These are phyloP conservation scores for Lumnitzera littorea DNA, from an alignment of 345 rosid species.

Conservation along the genomic window DNA sequence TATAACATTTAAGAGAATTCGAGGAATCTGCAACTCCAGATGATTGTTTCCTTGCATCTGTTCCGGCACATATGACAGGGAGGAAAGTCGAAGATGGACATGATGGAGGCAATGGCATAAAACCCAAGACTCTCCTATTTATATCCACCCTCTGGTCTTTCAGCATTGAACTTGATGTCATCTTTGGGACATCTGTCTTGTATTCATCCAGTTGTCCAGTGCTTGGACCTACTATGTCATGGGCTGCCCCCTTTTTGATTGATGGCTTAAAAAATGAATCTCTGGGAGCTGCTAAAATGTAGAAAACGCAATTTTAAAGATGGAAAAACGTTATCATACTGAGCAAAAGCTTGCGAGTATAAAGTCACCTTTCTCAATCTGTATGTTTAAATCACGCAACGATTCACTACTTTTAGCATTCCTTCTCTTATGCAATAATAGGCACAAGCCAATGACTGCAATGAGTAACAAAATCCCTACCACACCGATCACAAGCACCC, in stretches of 20 bases:
- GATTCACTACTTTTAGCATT: conserved; percentile 30
- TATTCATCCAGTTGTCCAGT: conserved; percentile 26
- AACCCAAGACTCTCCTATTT: conserved; percentile 9
- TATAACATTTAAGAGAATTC: conserved; percentile 40
- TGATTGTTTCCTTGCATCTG: conserved; percentile 11
- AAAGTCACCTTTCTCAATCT: conserved; percentile 41
- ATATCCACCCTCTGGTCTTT: conserved; percentile 16
- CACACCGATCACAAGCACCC: conserved; percentile 34
- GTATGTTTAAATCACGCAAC: conserved; percentile 18
- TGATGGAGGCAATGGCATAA: conserved; percentile 28
- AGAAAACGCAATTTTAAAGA: not conserved
- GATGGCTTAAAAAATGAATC: conserved; percentile 29
- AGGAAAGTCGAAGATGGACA: conserved; percentile 32
- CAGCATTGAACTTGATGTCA: conserved; percentile 23
- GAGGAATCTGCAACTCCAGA: conserved; percentile 25
- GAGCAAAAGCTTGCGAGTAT: conserved; percentile 5
- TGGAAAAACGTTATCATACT: not conserved
- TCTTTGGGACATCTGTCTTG: conserved; percentile 20
- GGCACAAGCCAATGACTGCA: conserved; percentile 27
- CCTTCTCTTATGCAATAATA: conserved; percentile 29
- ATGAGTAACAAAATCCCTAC: conserved; percentile 32
- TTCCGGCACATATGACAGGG: conserved; percentile 23
- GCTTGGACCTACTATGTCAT: conserved; percentile 23
- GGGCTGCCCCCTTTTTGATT: conserved; percentile 35
- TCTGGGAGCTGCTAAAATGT: conserved; percentile 28